Percentiles rank a stretch among this genome's conserved stretches.
phyloP scores from a whole-genome alignment of 2,329 filamentous ascomycete genomes.

The Tolypocladium album region DNA sequence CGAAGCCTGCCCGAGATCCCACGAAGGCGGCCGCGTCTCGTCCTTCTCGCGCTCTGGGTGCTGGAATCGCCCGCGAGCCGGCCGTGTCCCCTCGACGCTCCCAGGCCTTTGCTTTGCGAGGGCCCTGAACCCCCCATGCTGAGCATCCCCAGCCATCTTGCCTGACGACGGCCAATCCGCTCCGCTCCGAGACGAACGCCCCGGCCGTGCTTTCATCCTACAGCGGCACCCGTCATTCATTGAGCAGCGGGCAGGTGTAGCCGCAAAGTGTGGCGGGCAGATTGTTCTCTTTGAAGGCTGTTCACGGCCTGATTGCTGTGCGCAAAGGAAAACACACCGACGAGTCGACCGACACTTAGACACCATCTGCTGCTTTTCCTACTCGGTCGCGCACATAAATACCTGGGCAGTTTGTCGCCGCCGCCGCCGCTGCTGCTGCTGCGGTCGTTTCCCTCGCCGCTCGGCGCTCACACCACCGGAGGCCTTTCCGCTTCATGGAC shows the following conservation, averaged over 20 bases:
- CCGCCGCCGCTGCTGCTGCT: background rate
- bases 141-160: background rate
- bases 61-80: background rate
- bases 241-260: background rate
- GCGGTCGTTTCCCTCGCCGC: background rate
- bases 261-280: background rate
- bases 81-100: background rate
- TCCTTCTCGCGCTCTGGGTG: background rate
- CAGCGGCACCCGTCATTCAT: background rate
- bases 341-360: background rate
- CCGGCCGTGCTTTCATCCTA: background rate
- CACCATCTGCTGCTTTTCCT: constrained; percentile 2
- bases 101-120: background rate
- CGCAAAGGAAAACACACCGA: background rate
- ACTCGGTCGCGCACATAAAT: constrained; percentile 4
- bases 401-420: background rate
- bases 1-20: background rate
- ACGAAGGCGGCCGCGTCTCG: background rate
- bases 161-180: constrained; percentile 1
- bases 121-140: background rate
- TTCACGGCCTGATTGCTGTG: background rate
- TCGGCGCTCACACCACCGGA: constrained; percentile 1
- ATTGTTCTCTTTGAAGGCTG: background rate
- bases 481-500: constrained; percentile 24
- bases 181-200: background rate